Percentiles rank a stretch among this genome's conserved stretches.
phyloP scores from a whole-genome alignment of 768 basidiomycete species.

The Amanita brunnescens region DNA sequence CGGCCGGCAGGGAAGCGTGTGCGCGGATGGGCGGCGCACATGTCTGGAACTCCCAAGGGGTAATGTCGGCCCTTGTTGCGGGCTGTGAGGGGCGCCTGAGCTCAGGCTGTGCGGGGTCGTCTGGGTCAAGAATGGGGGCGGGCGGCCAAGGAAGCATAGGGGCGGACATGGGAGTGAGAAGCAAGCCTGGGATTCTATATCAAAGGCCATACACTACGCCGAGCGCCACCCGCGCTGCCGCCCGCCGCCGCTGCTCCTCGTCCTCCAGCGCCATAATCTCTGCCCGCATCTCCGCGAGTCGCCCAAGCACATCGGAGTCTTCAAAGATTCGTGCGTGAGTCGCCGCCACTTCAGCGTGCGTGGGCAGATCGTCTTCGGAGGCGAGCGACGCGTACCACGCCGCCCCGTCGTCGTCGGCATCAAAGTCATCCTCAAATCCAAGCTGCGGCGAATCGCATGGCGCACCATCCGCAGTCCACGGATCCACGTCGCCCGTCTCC shows the following conservation, averaged over 20 bases:
- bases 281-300: slow-evolving; percentile 61
- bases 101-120: not conserved
- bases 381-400: slow-evolving; percentile 50
- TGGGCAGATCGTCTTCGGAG: slow-evolving; percentile 28
- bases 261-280: slow-evolving; percentile 64
- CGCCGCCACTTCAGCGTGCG: slow-evolving; percentile 40
- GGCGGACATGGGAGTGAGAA: not conserved
- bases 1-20: slow-evolving; percentile 9
- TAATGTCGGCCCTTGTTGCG: slow-evolving; percentile 26
- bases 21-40: slow-evolving; percentile 11
- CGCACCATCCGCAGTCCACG: slow-evolving; percentile 50
- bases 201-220: slow-evolving; percentile 62
- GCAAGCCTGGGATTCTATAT: slow-evolving; percentile 2
- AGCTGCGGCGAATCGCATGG: slow-evolving; percentile 14
- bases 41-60: slow-evolving; percentile 29
- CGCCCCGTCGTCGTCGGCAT: too few species aligned
- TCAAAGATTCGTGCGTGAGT: slow-evolving; percentile 47
- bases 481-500: slow-evolving; percentile 34
- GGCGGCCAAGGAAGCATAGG: too few species aligned
- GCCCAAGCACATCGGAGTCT: slow-evolving; percentile 38
- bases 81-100: slow-evolving; percentile 3
- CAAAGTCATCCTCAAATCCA: slow-evolving; percentile 75
- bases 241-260: slow-evolving; percentile 52
- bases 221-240: slow-evolving; percentile 65
- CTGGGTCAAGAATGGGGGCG: too few species aligned